Base-by-base conservation (phyloP, 2,329 filamentous ascomycete species). In the Stachybotrys elegans region DNA sequence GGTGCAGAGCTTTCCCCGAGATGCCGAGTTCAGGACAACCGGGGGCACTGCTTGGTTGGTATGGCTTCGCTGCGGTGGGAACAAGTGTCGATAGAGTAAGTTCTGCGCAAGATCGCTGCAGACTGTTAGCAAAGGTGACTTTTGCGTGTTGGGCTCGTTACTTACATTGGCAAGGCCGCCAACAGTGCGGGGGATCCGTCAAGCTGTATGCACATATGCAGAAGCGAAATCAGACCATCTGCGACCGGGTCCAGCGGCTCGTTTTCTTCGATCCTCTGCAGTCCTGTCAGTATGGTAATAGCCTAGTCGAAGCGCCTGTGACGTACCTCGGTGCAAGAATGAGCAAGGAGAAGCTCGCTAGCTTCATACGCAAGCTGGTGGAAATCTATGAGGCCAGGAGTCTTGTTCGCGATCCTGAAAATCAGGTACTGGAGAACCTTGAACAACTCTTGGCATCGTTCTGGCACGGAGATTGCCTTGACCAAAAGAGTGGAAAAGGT, bases 71-170 rank as follows among this genome's bases (percentile, higher is more conserved):
- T 66, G 58, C 2, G 73, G 69, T 0, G 86, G 84, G 51, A 88
- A 88, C 1, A 90, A 67, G 53, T 85, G 83, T 44, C 69, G 76
- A 57, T 73, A 77, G 52, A 89, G 79, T 1, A 90, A 58, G 4
- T 65, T 57, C 60, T 60, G 35, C 21, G 58, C 58, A 35, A 64
- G 46, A 19, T 61, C 44, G 9, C 59, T 64, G 25, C 21, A 12
- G n/a, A 34, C n/a, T 34, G 31, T 34, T 17, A 34, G 31, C 9
- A n/a, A n/a, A n/a, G n/a, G n/a, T n/a, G n/a, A n/a, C n/a, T n/a
- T n/a, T n/a, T n/a, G n/a, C n/a, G n/a, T n/a, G 14, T 29, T 29
- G 25, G 25, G 25, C 31, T 14, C 8, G 8, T 16, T 16, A 38
- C 56, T 49, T 50, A 65, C 56, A 47, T 44, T 36, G 63, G 57